Base-by-base conservation (phyloP, 1,139 yeast species). In the Candida sojae region DNA sequence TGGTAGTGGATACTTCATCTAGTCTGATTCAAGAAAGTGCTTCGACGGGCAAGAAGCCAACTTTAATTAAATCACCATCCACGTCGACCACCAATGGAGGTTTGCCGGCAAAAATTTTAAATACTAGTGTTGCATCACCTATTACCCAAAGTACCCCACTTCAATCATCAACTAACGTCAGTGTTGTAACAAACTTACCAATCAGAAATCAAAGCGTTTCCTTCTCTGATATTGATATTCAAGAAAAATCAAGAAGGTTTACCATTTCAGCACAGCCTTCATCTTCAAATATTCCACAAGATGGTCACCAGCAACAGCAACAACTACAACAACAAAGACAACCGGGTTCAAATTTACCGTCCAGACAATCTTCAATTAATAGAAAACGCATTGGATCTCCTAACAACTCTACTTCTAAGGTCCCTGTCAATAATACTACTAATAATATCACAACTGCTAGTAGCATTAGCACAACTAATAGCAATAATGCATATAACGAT, bases 241-340 rank as follows among this genome's bases (percentile, higher is more conserved):
- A 66, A 49, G 80, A 75, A 44, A 63, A 73, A 39, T 60, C 73
- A 21, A 58, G 80, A 46, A 57, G 80, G 42, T 75, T 75, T 57
- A 75, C 80, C 10, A 75, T 75, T 23, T 66, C 75, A 7, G 75
- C 80, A 2, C 79, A 75, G 48, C 80, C 80, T 4, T 68, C 72
- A 0, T 48, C 62, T 5, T 59, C 55, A 3, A 66, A 56, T 48
- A 48, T 67, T n/a, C 44, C 44, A 11, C 53, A 49, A 23, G 54
- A 54, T 7, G 40, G 43, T 29, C 37, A 33, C 5, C 48, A 32
- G 37, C 52, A 34, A 25, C 38, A 26, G 21, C 44, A 35, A 29
- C 45, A 35, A 29, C 44, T 7, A 13, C 34, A 29, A 11, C 45
- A 41, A 25, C 39, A 32, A 28, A 12, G 34, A 11, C 42, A 47